These are phyloP conservation scores for Xylariomycetidae sp. DNA, from an alignment of 2,329 filamentous ascomycete genomes.

Conservation along the genomic window DNA sequence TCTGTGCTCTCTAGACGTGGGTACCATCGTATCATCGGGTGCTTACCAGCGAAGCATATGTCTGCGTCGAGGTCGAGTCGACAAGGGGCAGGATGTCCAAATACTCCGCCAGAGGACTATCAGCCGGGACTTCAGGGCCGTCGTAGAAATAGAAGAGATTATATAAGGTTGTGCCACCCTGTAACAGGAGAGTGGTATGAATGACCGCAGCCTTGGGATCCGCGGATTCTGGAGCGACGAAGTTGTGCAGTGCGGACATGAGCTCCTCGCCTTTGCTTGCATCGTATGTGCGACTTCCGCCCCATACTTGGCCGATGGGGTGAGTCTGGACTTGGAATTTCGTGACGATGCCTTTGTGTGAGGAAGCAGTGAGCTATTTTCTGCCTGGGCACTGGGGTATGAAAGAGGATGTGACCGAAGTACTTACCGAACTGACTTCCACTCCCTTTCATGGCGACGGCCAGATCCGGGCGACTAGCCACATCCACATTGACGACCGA, in stretches of 20 bases:
- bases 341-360: constrained; percentile 27
- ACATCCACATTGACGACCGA: constrained; percentile 22
- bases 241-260: constrained; percentile 29
- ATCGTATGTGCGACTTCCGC: constrained; percentile 31
- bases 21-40: no score
- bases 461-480: constrained; percentile 16
- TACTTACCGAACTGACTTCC: constrained; percentile 25
- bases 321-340: constrained; percentile 26
- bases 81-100: constrained; percentile 21
- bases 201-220: constrained; percentile 28
- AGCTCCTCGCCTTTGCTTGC: constrained; percentile 21
- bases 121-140: constrained; percentile 24
- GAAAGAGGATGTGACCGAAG: neutral
- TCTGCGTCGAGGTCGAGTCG: constrained; percentile 19
- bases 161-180: constrained; percentile 15
- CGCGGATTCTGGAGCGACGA: constrained; percentile 18
- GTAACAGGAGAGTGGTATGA: constrained; percentile 15
- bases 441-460: constrained; percentile 23
- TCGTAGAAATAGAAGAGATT: constrained; percentile 32
- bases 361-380: no score
- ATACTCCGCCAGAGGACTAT: constrained; percentile 26
- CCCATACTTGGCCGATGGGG: constrained; percentile 32
- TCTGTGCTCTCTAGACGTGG: no score
- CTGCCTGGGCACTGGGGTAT: neutral
- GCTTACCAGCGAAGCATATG: constrained; percentile 28